A percentile compares a stretch with the other conserved stretches of the same genome.
Conservation (phyloP, 257 asterid genomes). For the Solanum gandarillasii region DNA sequence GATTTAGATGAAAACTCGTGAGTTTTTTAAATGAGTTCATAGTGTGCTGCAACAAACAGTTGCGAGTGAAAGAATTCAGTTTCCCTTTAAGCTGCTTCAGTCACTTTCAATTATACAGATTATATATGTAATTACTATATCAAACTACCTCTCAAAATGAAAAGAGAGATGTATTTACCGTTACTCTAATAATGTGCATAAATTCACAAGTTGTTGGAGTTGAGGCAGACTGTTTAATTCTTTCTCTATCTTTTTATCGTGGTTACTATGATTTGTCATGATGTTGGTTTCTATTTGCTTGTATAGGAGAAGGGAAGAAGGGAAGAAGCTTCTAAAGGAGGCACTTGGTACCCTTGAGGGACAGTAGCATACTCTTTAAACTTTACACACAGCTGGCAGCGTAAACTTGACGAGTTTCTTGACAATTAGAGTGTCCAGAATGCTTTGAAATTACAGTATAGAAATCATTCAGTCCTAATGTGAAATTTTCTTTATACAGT, state of each 20-base stretch:
- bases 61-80: background rate
- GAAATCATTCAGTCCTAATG: background rate
- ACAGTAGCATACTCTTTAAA: conserved; percentile 13
- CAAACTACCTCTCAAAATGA: background rate
- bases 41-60: background rate
- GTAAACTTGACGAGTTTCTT: background rate
- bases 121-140: background rate
- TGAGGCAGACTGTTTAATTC: background rate
- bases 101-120: background rate
- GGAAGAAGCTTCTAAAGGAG: conserved; percentile 58
- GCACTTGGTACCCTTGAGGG: conserved; percentile 63
- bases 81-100: background rate
- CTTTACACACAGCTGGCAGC: background rate
- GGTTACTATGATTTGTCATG: background rate
- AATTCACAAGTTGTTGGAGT: background rate
- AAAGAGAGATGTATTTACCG: background rate
- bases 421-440: background rate
- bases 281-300: background rate
- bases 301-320: conserved; percentile 85
- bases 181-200: background rate
- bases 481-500: background rate
- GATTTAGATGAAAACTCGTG: background rate
- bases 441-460: background rate
- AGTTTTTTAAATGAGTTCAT: background rate
- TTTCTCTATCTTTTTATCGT: background rate